These are phyloP conservation scores for Boletales sp. DNA, from an alignment of 768 basidiomycete species.

Conservation along the genomic window DNA sequence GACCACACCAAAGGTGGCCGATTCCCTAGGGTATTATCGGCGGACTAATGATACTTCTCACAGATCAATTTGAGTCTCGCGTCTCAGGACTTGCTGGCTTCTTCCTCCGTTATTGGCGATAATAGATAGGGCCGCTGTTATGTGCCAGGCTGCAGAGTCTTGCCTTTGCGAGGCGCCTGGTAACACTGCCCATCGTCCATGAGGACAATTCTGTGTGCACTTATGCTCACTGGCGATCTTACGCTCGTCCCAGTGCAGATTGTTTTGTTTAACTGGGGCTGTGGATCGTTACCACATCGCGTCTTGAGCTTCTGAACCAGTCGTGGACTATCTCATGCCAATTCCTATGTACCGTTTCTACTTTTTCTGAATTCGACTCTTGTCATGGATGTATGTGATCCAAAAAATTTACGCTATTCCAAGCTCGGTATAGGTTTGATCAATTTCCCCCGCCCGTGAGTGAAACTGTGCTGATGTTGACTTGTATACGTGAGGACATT, in stretches of 20 bases:
- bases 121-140: conserved; percentile 18
- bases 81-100: conserved; percentile 18
- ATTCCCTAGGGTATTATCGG: neutral
- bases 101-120: conserved; percentile 12
- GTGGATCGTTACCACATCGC: conserved; percentile 14
- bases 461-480: conserved; percentile 7
- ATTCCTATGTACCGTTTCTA: conserved; percentile 23
- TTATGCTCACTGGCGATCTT: conserved; percentile 16
- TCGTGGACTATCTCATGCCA: conserved; percentile 28
- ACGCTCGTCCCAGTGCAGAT: conserved; percentile 16
- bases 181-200: conserved; percentile 19
- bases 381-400: conserved; percentile 9
- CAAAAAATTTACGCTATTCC: conserved; percentile 8
- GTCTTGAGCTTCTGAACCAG: conserved; percentile 6
- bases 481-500: conserved; percentile 1
- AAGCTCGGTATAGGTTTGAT: neutral
- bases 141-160: conserved; percentile 23
- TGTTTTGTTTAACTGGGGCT: conserved; percentile 19
- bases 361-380: conserved; percentile 6
- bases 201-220: conserved; percentile 24
- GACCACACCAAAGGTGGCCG: conserved; percentile 10
- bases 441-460: conserved; percentile 12
- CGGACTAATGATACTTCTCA: neutral
- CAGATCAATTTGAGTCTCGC: conserved; percentile 15
- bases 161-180: conserved; percentile 18